Conservation (phyloP, 345 rosid species). For the Eucalyptus tenuipes region DNA sequence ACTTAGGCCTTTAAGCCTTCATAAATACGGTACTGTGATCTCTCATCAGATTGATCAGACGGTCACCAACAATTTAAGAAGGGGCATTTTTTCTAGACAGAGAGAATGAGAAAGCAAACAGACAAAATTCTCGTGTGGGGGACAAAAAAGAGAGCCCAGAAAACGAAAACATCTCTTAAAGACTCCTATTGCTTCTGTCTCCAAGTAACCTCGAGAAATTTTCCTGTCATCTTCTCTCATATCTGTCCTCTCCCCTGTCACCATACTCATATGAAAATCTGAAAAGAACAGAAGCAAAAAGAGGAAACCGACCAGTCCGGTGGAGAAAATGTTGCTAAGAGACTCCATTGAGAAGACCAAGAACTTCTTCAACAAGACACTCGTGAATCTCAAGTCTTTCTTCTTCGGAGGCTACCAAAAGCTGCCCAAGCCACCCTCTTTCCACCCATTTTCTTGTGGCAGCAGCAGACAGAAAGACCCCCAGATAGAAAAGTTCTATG, state of each 20-base stretch:
- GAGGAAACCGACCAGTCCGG: not conserved
- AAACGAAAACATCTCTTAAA: conserved; percentile 2
- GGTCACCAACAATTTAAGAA: not conserved
- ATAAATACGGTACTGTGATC: not conserved
- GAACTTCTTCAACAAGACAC: conserved; percentile 33
- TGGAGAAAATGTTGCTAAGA: conserved; percentile 21
- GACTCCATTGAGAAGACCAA: conserved; percentile 48
- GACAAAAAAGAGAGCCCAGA: not conserved
- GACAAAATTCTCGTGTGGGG: not conserved
- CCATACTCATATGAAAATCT: not conserved
- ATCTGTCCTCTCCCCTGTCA: conserved; percentile 8
- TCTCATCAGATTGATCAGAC: conserved; percentile 2
- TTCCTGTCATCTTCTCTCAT: not conserved
- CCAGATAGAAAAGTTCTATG: not conserved
- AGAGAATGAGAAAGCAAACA: not conserved
- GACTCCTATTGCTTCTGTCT: conserved; percentile 1
- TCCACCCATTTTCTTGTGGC: conserved; percentile 1
- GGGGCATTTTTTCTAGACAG: not conserved
- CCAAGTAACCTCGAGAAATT: not conserved
- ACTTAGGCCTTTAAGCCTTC: not conserved
- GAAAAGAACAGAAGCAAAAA: not conserved
- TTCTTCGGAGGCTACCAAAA: conserved; percentile 29
- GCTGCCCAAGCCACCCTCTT: conserved; percentile 19
- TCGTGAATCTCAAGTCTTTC: conserved; percentile 40
- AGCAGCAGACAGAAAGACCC: not conserved